These are phyloP conservation scores for rapeseed (Brassica napus) DNA, from an alignment of 345 rosid genomes.

Conservation along the genomic window DNA sequence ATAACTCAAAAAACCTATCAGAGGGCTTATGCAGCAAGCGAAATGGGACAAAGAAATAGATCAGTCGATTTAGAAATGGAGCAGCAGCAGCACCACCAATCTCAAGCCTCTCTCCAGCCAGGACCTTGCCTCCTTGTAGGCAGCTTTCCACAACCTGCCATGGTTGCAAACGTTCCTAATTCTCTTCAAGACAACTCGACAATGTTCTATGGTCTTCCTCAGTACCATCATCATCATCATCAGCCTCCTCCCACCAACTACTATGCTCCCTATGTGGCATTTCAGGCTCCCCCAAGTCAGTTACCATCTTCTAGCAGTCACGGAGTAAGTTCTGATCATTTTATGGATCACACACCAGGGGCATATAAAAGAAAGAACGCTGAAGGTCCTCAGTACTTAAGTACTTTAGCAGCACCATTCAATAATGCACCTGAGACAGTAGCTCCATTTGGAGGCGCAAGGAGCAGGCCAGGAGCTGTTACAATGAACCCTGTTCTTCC, in stretches of 20 bases:
- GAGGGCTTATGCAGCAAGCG: constrained; percentile 45
- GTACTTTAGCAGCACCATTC: constrained; percentile 57
- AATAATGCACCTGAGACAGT: constrained; percentile 27
- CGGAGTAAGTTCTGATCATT: constrained; percentile 39
- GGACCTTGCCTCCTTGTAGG: constrained; percentile 60
- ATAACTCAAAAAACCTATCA: constrained; percentile 1
- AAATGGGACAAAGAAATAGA: constrained; percentile 71
- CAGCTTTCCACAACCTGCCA: constrained; percentile 48
- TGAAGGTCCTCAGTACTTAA: constrained; percentile 45
- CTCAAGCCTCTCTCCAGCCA: constrained; percentile 48
- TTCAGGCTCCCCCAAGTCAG: constrained; percentile 54
- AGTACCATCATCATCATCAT: constrained; percentile 51
- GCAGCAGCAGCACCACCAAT: constrained; percentile 43
- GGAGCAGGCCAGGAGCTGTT: constrained; percentile 57
- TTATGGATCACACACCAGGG: constrained; percentile 59
- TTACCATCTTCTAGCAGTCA: constrained; percentile 61
- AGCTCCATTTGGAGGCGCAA: constrained; percentile 49
- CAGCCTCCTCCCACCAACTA: constrained; percentile 50
- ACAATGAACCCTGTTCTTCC: constrained; percentile 57
- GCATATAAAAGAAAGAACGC: constrained; percentile 66
- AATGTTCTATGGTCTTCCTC: constrained; percentile 56
- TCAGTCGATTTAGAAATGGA: constrained; percentile 64
- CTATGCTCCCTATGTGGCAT: constrained; percentile 56
- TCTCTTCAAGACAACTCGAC: constrained; percentile 50
- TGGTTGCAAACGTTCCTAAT: constrained; percentile 48